A percentile compares a stretch with the other conserved stretches of the same genome.
phyloP scores from a whole-genome alignment of 2,329 filamentous ascomycete genomes.

The Fusarium albosuccineum region DNA sequence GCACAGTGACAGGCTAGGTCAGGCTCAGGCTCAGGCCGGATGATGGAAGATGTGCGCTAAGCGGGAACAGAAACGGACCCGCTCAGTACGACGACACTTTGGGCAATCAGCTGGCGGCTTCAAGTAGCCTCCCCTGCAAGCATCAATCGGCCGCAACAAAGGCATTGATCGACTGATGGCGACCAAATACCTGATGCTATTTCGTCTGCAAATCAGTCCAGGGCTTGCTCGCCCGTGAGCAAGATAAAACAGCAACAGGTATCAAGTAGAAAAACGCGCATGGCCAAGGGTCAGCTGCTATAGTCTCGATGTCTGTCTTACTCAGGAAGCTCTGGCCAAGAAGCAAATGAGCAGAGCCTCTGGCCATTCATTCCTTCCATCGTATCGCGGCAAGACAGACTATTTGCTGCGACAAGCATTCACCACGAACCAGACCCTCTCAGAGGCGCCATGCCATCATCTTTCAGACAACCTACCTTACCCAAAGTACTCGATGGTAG shows the following conservation, averaged over 20 bases:
- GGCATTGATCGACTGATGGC: conserved; percentile 47
- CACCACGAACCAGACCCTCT: conserved; percentile 18
- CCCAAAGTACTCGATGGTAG: too few relatives aligned
- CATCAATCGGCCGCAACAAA: conserved; percentile 31
- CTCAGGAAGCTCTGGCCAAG: conserved; percentile 24
- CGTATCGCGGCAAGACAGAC: conserved; percentile 12
- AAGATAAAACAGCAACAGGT: conserved; percentile 31
- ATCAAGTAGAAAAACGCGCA: conserved; percentile 28
- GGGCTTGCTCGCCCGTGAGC: conserved; percentile 22
- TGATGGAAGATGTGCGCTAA: conserved; percentile 33
- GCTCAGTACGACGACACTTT: conserved; percentile 29
- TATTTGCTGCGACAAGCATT: conserved; percentile 20
- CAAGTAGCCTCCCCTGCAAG: conserved; percentile 29
- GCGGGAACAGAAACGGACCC: conserved; percentile 38
- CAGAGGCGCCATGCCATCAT: conserved; percentile 34
- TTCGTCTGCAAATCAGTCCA: conserved; percentile 32
- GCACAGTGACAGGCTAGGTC: conserved; percentile 31
- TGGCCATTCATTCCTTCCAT: conserved; percentile 27
- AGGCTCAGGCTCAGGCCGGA: neutral
- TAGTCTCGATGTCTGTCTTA: conserved; percentile 17
- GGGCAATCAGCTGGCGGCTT: conserved; percentile 41
- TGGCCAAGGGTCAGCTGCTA: conserved; percentile 24
- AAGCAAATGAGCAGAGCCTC: conserved; percentile 38
- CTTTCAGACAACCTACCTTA: conserved; percentile 5
- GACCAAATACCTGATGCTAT: conserved; percentile 41